A percentile compares a stretch with the other conserved stretches of the same genome.
phyloP scores from a whole-genome alignment of 148 eudicot genomes.

The Camellia granthamiana region DNA sequence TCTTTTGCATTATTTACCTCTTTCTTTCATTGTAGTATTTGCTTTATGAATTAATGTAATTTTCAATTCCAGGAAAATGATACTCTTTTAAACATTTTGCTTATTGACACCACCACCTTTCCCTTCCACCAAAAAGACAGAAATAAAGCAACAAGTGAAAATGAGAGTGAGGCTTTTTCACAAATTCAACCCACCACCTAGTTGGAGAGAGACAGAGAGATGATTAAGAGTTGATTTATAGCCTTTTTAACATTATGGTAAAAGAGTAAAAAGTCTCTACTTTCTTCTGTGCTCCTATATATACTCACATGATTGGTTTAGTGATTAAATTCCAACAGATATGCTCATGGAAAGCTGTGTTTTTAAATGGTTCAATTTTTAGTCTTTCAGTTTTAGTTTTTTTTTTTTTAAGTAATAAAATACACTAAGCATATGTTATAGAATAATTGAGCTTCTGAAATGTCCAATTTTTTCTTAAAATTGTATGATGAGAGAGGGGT shows the following conservation, averaged over 20 bases:
- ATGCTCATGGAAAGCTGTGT: constrained; percentile 9
- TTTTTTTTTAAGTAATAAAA: not conserved
- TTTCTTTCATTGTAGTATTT: constrained; percentile 12
- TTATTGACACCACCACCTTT: constrained; percentile 8
- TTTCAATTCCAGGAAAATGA: not conserved
- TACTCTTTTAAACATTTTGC: not conserved
- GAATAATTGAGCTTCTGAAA: constrained; percentile 10
- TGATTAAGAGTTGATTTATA: not conserved
- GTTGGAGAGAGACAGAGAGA: not conserved
- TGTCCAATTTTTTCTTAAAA: too few relatives aligned
- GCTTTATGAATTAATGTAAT: constrained; percentile 8
- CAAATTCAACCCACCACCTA: not conserved
- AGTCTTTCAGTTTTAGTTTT: not conserved
- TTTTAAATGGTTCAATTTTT: not conserved
- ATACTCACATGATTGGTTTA: constrained; percentile 11
- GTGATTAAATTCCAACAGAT: constrained; percentile 10
- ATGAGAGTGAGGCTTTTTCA: not conserved
- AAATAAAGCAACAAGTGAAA: constrained; percentile 10
- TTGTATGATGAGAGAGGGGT: not conserved
- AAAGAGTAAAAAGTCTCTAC: constrained; percentile 3
- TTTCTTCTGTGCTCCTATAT: not conserved
- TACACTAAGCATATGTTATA: not conserved
- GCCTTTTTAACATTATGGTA: constrained; percentile 1
- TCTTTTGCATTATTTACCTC: constrained; percentile 19
- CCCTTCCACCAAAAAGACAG: not conserved